These are phyloP conservation scores for Aspergillus mulundensis DNA, from an alignment of 495 filamentous ascomycete genomes.

Conservation along the genomic window DNA sequence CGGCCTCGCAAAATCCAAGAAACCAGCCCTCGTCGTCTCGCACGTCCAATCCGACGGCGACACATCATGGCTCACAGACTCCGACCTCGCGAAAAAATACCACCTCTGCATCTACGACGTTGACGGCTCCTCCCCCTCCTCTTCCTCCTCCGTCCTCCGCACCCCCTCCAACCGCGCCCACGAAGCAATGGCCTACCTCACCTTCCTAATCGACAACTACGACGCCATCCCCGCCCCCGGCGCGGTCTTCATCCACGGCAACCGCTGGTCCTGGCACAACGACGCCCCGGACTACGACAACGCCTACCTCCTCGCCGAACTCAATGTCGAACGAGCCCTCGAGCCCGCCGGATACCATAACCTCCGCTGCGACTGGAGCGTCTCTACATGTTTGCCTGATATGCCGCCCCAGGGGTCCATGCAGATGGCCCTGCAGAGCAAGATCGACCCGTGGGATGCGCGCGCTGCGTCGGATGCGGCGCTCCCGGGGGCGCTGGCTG, in stretches of 20 bases:
- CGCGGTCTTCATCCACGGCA: constrained; percentile 43
- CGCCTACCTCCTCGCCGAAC: constrained; percentile 26
- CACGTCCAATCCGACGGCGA: constrained; percentile 34
- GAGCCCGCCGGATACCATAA: constrained; percentile 39
- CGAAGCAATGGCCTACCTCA: constrained; percentile 65
- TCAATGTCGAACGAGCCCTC: constrained; percentile 32
- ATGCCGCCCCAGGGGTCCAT: constrained; percentile 34
- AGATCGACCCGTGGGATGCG: constrained; percentile 36
- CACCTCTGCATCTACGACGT: constrained; percentile 51
- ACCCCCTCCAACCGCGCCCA: constrained; percentile 63
- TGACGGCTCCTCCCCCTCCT: constrained; percentile 42
- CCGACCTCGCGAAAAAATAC: constrained; percentile 27
- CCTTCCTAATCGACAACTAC: constrained; percentile 66
- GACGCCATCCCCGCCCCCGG: constrained; percentile 47
- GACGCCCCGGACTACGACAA: constrained; percentile 41
- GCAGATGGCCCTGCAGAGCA: constrained; percentile 34
- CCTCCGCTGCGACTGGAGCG: constrained; percentile 45
- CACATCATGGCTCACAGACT: constrained; percentile 29
- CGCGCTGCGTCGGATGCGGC: constrained; percentile 36
- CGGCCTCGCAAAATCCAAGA: constrained; percentile 26
- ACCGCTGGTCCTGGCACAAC: constrained; percentile 44
- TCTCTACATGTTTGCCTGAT: constrained; percentile 30
- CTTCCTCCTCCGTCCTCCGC: constrained; percentile 34
- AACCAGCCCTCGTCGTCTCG: constrained; percentile 38
- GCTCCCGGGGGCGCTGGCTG: constrained; percentile 27